Percentiles rank a stretch among this genome's conserved stretches.
Evolutionary conservation across 345 rosid genomes (phyloP).

Genomic region (Lumnitzera racemosa): DNA sequence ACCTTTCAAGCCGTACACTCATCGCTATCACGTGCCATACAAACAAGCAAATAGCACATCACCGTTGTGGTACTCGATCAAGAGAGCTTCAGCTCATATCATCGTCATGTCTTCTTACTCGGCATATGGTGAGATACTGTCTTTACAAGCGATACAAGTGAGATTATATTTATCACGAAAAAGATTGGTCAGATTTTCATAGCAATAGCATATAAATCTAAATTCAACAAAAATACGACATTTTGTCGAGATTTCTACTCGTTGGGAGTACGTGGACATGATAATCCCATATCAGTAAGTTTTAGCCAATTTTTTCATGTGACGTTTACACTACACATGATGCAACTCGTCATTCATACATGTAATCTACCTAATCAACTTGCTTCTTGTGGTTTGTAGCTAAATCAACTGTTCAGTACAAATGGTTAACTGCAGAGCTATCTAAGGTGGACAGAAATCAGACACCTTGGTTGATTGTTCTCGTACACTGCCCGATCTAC

Average conservation of each 20-base stretch:
- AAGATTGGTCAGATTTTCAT: too few relatives aligned
- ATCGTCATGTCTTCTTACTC: slow-evolving; percentile 44
- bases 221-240: too few relatives aligned
- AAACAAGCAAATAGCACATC: slow-evolving; percentile 33
- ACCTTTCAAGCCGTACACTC: slow-evolving; percentile 31
- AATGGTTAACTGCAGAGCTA: slow-evolving; percentile 63
- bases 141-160: too few relatives aligned
- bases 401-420: slow-evolving; percentile 66
- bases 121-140: slow-evolving; percentile 25
- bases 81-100: slow-evolving; percentile 34
- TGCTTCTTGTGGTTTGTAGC: slow-evolving; percentile 33
- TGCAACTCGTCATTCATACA: too few relatives aligned
- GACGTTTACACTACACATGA: too few relatives aligned
- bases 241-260: too few relatives aligned
- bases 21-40: slow-evolving; percentile 28
- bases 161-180: too few relatives aligned
- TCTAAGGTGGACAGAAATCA: slow-evolving; percentile 69
- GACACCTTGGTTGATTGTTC: slow-evolving; percentile 87
- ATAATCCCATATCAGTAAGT: too few relatives aligned
- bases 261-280: too few relatives aligned
- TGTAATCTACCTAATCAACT: not conserved
- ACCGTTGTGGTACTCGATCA: slow-evolving; percentile 47
- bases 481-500: slow-evolving; percentile 74
- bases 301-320: too few relatives aligned
- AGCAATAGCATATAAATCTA: too few relatives aligned